Evolutionary conservation across 805 yeast species (phyloP).

Genomic region (Millerozyma acaciae): DNA sequence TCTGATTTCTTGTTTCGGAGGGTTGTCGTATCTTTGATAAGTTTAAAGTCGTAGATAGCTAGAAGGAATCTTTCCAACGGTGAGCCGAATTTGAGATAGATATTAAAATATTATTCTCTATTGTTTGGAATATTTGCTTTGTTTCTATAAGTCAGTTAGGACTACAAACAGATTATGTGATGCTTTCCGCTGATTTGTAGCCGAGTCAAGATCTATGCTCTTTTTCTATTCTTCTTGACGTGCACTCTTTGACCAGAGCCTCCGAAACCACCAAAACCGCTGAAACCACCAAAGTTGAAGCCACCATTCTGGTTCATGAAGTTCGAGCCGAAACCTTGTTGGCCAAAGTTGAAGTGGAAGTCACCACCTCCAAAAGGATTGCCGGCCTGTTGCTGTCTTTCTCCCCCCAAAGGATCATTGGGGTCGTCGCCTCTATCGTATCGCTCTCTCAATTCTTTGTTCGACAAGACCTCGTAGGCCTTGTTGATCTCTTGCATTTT

Average conservation of each 20-base stretch:
- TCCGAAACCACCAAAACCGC: constrained; percentile 8
- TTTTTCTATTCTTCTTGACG: constrained; percentile 14
- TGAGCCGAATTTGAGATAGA: too few species aligned
- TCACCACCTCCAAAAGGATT: constrained; percentile 6
- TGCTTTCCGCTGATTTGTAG: too few species aligned
- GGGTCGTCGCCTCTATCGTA: constrained; percentile 67
- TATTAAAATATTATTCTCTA: too few species aligned
- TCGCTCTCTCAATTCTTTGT: constrained; percentile 55
- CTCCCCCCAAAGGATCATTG: constrained; percentile 28
- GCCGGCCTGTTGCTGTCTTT: constrained; percentile 11
- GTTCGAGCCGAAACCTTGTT: constrained; percentile 13
- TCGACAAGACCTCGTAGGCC: constrained; percentile 82
- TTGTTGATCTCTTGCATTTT: constrained; percentile 91
- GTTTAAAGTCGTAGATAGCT: too few species aligned
- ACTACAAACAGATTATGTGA: too few species aligned
- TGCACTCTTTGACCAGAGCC: constrained; percentile 8
- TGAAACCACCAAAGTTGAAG: constrained; percentile 10
- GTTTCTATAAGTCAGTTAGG: too few species aligned
- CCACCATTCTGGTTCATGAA: constrained; percentile 15
- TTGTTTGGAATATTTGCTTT: too few species aligned
- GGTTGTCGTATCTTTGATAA: too few species aligned
- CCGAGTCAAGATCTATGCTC: too few species aligned
- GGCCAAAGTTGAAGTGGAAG: constrained; percentile 11
- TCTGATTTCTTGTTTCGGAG: too few species aligned
- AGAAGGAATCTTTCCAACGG: too few species aligned